Evolutionary conservation across 192 early-diverging fungal species (phyloP).

Genomic region (Coemansia pectinata): DNA sequence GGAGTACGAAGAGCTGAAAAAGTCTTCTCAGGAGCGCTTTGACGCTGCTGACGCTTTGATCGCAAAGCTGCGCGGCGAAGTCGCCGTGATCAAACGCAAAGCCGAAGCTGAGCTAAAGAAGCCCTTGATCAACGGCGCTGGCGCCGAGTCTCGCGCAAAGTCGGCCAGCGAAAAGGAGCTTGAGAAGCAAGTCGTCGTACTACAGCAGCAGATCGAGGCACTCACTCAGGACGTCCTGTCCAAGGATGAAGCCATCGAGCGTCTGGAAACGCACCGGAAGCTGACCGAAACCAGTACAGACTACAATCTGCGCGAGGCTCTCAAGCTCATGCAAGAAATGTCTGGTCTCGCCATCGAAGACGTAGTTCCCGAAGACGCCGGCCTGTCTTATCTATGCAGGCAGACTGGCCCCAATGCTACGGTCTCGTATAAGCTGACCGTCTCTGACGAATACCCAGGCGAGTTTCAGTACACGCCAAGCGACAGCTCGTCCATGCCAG

Average conservation of each 20-base stretch:
- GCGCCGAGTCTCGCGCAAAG: conserved; percentile 8
- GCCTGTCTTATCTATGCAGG: conserved; percentile 45
- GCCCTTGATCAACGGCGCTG: background rate
- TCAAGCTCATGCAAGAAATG: conserved; percentile 41
- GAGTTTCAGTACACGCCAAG: conserved; percentile 52
- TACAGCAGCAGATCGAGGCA: conserved; percentile 36
- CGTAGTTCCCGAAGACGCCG: conserved; percentile 47
- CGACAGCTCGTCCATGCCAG: conserved; percentile 14
- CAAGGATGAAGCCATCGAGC: conserved; percentile 44
- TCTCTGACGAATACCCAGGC: conserved; percentile 41
- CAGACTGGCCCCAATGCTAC: conserved; percentile 29
- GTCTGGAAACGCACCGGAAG: conserved; percentile 44
- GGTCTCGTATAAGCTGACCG: conserved; percentile 39
- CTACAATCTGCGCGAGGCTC: conserved; percentile 50
- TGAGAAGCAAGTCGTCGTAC: conserved; percentile 31
- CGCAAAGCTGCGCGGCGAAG: conserved; percentile 35
- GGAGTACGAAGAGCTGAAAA: conserved; percentile 33
- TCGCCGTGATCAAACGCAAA: conserved; percentile 16
- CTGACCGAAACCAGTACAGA: conserved; percentile 46
- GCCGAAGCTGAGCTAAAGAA: conserved; percentile 12
- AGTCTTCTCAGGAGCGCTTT: conserved; percentile 37
- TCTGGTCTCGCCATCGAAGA: conserved; percentile 39
- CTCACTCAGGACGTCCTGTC: conserved; percentile 43
- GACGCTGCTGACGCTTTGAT: conserved; percentile 39
- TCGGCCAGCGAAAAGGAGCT: conserved; percentile 31